Conservation (phyloP, 139 green algal species). For the Tetraselmis chui region DNA sequence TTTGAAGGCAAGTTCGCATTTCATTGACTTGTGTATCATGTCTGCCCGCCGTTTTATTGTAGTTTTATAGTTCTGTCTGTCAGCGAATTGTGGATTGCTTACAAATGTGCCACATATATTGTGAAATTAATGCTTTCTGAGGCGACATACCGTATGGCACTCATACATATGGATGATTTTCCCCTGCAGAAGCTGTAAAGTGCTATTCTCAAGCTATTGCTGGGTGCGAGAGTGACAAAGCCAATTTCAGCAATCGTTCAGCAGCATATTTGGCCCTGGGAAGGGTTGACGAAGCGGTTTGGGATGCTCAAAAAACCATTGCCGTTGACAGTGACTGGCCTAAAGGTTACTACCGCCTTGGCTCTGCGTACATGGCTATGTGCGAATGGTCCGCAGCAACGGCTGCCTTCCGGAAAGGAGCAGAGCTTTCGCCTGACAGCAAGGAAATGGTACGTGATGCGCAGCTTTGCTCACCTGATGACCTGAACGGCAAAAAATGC, state of each 20-base stretch:
- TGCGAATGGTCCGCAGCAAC: not conserved
- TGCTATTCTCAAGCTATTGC: conserved; percentile 47
- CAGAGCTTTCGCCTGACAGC: not conserved
- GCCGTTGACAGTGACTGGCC: conserved; percentile 25
- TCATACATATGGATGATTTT: not conserved
- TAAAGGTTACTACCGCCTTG: conserved; percentile 47
- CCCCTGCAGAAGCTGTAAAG: conserved; percentile 29
- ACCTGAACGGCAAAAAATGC: not conserved
- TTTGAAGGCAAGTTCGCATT: not conserved
- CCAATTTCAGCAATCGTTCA: conserved; percentile 38
- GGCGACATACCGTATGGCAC: too few relatives aligned
- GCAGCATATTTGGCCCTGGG: conserved; percentile 31
- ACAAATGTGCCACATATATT: not conserved
- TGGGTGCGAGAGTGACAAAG: conserved; percentile 15
- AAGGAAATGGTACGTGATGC: not conserved
- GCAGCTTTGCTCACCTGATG: not conserved
- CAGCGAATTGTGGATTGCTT: not conserved
- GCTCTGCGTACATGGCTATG: conserved; percentile 11
- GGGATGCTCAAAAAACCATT: conserved; percentile 27
- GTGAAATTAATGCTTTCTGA: not conserved
- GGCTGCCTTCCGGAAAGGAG: not conserved
- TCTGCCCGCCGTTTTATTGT: too few relatives aligned
- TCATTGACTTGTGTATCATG: too few relatives aligned
- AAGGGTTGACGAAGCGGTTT: conserved; percentile 23
- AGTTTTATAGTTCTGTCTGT: not conserved